Evolutionary conservation across 192 early-diverging fungal species (phyloP).

Genomic region (Diversispora epigaea): DNA sequence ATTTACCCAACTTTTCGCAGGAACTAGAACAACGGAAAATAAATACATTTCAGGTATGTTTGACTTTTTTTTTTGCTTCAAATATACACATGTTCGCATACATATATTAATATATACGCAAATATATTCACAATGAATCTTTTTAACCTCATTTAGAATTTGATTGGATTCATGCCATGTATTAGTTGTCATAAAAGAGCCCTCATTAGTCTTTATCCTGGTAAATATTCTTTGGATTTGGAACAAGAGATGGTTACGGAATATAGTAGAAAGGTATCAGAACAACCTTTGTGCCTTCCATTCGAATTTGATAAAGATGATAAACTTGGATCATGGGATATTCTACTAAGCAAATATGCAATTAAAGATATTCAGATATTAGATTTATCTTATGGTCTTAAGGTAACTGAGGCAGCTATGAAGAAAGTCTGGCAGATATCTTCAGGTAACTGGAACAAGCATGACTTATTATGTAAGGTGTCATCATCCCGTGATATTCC

Average conservation of each 20-base stretch:
- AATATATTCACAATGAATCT: no score
- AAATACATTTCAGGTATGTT: conserved; percentile 6
- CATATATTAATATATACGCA: not conserved
- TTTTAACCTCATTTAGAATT: not conserved
- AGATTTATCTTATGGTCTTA: not conserved
- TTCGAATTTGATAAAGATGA: conserved; percentile 26
- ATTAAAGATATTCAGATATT: conserved; percentile 19
- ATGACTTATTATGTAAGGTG: not conserved
- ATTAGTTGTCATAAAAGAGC: conserved; percentile 5
- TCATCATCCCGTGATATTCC: not conserved
- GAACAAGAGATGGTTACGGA: not conserved
- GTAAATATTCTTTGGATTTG: not conserved
- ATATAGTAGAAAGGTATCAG: not conserved
- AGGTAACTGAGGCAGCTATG: not conserved
- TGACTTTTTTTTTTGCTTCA: not conserved
- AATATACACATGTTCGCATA: not conserved
- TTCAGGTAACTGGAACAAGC: conserved; percentile 11
- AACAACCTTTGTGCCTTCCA: conserved; percentile 8
- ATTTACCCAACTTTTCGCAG: not conserved
- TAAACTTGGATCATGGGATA: conserved; percentile 21
- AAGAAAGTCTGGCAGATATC: conserved; percentile 15
- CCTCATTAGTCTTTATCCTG: not conserved
- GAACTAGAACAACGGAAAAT: conserved; percentile 18
- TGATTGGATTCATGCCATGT: conserved; percentile 7
- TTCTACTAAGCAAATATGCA: conserved; percentile 21